Percentiles rank a stretch among this genome's conserved stretches.
Conservation (phyloP, 352 stramenopile species). For the Globisporangium ultimum region DNA sequence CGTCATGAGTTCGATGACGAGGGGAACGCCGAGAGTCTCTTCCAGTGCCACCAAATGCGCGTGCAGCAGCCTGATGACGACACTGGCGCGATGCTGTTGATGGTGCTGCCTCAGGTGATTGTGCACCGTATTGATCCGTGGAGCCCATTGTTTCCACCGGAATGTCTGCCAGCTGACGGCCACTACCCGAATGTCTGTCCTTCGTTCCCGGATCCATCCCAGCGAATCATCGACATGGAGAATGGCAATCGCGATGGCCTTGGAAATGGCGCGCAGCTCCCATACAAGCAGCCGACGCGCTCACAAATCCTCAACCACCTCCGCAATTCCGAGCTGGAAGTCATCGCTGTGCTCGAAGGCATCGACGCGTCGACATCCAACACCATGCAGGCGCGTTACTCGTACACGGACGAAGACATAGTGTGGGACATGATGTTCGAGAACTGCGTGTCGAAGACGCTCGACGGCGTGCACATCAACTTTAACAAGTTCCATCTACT, state of each 20-base stretch:
- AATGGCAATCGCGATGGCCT: slow-evolving; percentile 80
- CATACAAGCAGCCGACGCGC: slow-evolving; percentile 66
- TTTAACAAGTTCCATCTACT: slow-evolving; percentile 84
- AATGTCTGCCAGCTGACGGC: slow-evolving; percentile 53
- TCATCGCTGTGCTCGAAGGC: slow-evolving; percentile 79
- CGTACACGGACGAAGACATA: slow-evolving; percentile 81
- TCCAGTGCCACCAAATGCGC: slow-evolving; percentile 85
- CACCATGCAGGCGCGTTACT: slow-evolving; percentile 84
- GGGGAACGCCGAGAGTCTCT: slow-evolving; percentile 49
- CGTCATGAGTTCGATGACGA: slow-evolving; percentile 59
- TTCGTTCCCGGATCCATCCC: slow-evolving; percentile 66
- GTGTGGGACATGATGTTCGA: slow-evolving; percentile 77
- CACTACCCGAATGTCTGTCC: slow-evolving; percentile 51
- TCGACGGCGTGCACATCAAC: slow-evolving; percentile 60
- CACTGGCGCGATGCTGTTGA: slow-evolving; percentile 72
- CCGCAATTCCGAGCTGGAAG: slow-evolving; percentile 62
- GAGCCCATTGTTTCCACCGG: slow-evolving; percentile 76
- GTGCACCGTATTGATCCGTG: slow-evolving; percentile 86
- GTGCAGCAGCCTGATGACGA: slow-evolving; percentile 87
- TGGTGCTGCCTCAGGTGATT: slow-evolving; percentile 77
- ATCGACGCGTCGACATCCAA: slow-evolving; percentile 85
- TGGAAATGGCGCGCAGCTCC: slow-evolving; percentile 3
- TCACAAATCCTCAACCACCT: slow-evolving; percentile 73
- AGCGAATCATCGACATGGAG: slow-evolving; percentile 75
- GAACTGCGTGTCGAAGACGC: slow-evolving; percentile 62